A percentile compares a stretch with the other conserved stretches of the same genome.
Evolutionary conservation across 108 stramenopile genomes (phyloP).

Genomic region (Pseudonitzschia pungens): DNA sequence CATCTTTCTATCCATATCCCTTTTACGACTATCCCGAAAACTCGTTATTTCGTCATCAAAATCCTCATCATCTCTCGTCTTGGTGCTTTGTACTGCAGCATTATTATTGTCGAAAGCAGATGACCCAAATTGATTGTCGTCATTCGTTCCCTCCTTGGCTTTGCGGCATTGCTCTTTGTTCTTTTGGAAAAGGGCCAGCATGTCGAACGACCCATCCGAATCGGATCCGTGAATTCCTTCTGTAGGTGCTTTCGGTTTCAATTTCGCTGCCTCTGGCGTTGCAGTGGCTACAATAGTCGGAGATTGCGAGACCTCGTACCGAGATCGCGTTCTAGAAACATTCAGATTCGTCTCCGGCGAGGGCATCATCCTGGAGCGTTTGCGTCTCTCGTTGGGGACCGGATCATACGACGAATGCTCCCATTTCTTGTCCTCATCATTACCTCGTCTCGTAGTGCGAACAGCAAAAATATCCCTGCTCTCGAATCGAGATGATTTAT

Average conservation of each 20-base stretch:
- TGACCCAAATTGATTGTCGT: not conserved
- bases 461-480: not conserved
- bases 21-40: not conserved
- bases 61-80: not conserved
- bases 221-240: not conserved
- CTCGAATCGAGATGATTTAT: not conserved
- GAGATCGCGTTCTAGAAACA: not conserved
- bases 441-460: not conserved
- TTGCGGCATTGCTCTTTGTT: not conserved
- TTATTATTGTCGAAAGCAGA: not conserved
- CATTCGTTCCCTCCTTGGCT: not conserved
- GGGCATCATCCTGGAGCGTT: not conserved
- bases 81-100: not conserved
- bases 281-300: not conserved
- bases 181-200: not conserved
- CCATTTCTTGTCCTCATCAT: not conserved
- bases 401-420: constrained; percentile 1
- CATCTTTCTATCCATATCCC: not conserved
- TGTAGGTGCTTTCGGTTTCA: not conserved
- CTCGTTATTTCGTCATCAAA: not conserved
- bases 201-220: not conserved
- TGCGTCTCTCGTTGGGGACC: not conserved
- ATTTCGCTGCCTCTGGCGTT: not conserved
- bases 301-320: not conserved
- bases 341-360: not conserved